These are phyloP conservation scores for Xylariaceae sp. DNA, from an alignment of 2,329 filamentous ascomycete genomes.

Conservation along the genomic window DNA sequence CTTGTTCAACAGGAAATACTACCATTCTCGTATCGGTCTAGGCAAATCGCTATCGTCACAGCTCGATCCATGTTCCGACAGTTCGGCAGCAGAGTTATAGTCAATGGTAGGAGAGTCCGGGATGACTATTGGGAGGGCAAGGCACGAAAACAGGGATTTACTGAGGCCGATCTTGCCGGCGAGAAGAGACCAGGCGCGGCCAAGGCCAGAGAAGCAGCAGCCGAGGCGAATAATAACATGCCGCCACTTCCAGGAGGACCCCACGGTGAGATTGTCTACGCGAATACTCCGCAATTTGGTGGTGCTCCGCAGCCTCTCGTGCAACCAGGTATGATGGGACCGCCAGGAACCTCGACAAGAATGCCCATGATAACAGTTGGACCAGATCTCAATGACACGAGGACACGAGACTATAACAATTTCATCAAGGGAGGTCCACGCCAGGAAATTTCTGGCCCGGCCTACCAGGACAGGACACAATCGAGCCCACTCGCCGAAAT, in stretches of 20 bases:
- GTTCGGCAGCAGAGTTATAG: constrained; percentile 93
- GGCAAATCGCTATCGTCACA: constrained; percentile 97
- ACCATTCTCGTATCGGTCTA: constrained; percentile 96
- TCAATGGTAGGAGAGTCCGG: constrained; percentile 85
- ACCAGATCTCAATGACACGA: constrained; percentile 77
- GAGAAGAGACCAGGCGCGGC: constrained; percentile 94
- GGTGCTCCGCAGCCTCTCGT: constrained; percentile 72
- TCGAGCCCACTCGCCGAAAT: constrained; percentile 79
- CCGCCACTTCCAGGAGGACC: constrained; percentile 64
- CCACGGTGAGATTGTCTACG: constrained; percentile 89
- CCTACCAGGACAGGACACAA: constrained; percentile 87
- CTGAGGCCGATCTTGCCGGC: constrained; percentile 92
- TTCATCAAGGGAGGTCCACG: constrained; percentile 79
- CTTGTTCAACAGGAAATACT: constrained; percentile 93
- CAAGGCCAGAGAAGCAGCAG: constrained; percentile 83
- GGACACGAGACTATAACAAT: constrained; percentile 80
- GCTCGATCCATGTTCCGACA: constrained; percentile 98
- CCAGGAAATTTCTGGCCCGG: constrained; percentile 85
- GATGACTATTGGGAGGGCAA: constrained; percentile 99
- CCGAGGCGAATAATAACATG: constrained; percentile 70
- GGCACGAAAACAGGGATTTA: constrained; percentile 96
- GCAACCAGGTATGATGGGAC: constrained; percentile 74
- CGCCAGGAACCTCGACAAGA: constrained; percentile 70
- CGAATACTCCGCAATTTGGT: constrained; percentile 73
- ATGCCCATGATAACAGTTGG: constrained; percentile 85